Percentiles rank a stretch among this genome's conserved stretches.
phyloP scores from a whole-genome alignment of 306 rosid species.

The Vigna radiata region DNA sequence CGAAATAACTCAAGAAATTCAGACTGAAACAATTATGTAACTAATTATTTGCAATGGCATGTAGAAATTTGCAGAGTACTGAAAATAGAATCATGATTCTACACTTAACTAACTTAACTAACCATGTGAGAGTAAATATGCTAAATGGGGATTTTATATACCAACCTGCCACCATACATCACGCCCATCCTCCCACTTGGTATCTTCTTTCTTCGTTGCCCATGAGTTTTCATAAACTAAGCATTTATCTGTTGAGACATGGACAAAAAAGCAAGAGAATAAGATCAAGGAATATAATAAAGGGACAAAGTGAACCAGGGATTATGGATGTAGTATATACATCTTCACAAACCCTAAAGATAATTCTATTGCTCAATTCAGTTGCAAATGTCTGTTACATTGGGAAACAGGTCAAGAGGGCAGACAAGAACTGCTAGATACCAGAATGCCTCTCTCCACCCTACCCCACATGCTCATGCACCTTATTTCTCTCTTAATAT shows the following conservation, averaged over 20 bases:
- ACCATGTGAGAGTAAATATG: slow-evolving; percentile 21
- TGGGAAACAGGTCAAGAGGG: slow-evolving; percentile 37
- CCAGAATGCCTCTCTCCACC: background rate
- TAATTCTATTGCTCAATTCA: slow-evolving; percentile 31
- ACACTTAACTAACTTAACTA: slow-evolving; percentile 5
- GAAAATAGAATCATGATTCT: slow-evolving; percentile 33
- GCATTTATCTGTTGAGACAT: slow-evolving; percentile 64
- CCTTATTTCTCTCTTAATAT: background rate
- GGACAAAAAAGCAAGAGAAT: slow-evolving; percentile 35
- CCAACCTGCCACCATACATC: slow-evolving; percentile 99
- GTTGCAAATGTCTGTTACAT: slow-evolving; percentile 23
- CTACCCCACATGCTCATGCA: background rate
- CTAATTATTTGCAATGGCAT: slow-evolving; percentile 7
- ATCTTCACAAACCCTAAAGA: slow-evolving; percentile 24
- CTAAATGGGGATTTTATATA: slow-evolving; percentile 16
- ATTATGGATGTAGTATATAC: slow-evolving; percentile 20
- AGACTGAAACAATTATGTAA: slow-evolving; percentile 7
- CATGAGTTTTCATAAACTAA: slow-evolving; percentile 71
- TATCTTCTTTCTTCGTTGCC: slow-evolving; percentile 72
- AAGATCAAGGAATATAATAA: slow-evolving; percentile 28
- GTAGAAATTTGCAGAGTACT: slow-evolving; percentile 21
- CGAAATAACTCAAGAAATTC: slow-evolving; percentile 18
- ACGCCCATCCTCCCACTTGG: slow-evolving; percentile 83
- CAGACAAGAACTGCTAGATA: background rate
- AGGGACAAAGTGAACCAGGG: slow-evolving; percentile 8